Conservation (phyloP, 2,329 filamentous ascomycete species). For the Emmonsiellopsis sp. region DNA sequence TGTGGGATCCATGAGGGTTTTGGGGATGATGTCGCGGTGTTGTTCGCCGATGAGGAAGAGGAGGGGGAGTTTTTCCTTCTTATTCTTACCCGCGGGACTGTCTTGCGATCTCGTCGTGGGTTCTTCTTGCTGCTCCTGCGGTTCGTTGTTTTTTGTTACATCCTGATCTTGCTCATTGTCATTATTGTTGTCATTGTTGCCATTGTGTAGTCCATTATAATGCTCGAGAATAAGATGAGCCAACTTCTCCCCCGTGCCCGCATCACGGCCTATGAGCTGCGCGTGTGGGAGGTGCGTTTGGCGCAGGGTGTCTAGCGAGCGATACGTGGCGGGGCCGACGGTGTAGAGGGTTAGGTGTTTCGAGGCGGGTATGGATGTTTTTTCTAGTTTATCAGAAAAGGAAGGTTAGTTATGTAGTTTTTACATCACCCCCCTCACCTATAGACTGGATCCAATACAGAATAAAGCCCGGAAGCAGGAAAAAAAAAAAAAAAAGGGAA, state of each 20-base stretch:
- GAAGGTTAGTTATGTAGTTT: background rate
- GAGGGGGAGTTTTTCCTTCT: slow-evolving; percentile 44
- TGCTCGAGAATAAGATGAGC: slow-evolving; percentile 69
- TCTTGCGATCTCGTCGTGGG: too few species aligned
- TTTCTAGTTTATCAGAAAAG: background rate
- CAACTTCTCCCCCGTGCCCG: slow-evolving; percentile 74
- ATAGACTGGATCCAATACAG: background rate
- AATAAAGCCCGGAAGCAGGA: background rate
- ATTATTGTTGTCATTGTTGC: slow-evolving; percentile 5
- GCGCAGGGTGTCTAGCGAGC: slow-evolving; percentile 52
- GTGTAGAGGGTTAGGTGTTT: slow-evolving; percentile 31
- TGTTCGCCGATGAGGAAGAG: slow-evolving; percentile 88
- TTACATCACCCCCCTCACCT: background rate
- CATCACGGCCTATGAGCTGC: slow-evolving; percentile 66
- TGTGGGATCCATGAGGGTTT: slow-evolving; percentile 54
- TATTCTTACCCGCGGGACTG: slow-evolving; percentile 21
- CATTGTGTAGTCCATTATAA: slow-evolving; percentile 44
- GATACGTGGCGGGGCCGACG: slow-evolving; percentile 45
- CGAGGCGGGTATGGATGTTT: slow-evolving; percentile 14
- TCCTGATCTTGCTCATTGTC: background rate
- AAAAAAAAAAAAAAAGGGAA: background rate
- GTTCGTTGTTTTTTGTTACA: slow-evolving; percentile 15
- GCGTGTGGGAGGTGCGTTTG: slow-evolving; percentile 36
- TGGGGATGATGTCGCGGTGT: slow-evolving; percentile 80
- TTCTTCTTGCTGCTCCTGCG: background rate